These are phyloP conservation scores for Agaricus subrufescens DNA, from an alignment of 768 basidiomycete genomes.

Conservation along the genomic window DNA sequence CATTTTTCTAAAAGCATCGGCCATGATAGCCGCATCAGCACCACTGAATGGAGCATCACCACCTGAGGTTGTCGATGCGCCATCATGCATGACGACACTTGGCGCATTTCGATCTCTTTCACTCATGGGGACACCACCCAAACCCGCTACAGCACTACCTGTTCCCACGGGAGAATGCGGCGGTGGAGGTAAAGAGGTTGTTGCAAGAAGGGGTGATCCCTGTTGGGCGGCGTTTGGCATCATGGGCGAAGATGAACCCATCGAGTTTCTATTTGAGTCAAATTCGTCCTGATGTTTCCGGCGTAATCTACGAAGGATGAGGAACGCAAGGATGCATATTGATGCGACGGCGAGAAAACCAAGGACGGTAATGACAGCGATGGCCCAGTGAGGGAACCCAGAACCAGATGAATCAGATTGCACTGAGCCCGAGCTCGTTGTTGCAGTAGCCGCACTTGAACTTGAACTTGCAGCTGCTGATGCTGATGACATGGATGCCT, in stretches of 20 bases:
- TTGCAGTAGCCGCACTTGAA: constrained; percentile 14
- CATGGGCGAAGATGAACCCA: constrained; percentile 81
- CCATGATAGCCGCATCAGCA: constrained; percentile 89
- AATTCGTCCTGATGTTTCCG: constrained; percentile 36
- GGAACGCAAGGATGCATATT: constrained; percentile 61
- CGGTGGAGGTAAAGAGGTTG: constrained; percentile 14
- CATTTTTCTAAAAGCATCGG: constrained; percentile 86
- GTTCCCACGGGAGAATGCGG: constrained; percentile 11
- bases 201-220: constrained; percentile 44
- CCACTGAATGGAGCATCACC: constrained; percentile 74
- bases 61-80: constrained; percentile 63
- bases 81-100: constrained; percentile 57
- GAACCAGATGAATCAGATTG: constrained; percentile 34
- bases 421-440: constrained; percentile 32
- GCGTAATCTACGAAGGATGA: constrained; percentile 68
- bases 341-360: constrained; percentile 80
- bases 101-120: constrained; percentile 30
- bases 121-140: constrained; percentile 21
- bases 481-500: constrained; percentile 25
- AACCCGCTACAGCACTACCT: constrained; percentile 10
- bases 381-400: constrained; percentile 83
- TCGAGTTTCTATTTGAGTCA: constrained; percentile 62
- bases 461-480: constrained; percentile 30
- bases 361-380: constrained; percentile 83
- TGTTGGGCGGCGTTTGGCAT: constrained; percentile 54